Evolutionary conservation across 1,284 basidiomycete genomes (phyloP), one percentile per base, ranked within the genome.

Genomic region (Pterulicium gracile): DNA sequence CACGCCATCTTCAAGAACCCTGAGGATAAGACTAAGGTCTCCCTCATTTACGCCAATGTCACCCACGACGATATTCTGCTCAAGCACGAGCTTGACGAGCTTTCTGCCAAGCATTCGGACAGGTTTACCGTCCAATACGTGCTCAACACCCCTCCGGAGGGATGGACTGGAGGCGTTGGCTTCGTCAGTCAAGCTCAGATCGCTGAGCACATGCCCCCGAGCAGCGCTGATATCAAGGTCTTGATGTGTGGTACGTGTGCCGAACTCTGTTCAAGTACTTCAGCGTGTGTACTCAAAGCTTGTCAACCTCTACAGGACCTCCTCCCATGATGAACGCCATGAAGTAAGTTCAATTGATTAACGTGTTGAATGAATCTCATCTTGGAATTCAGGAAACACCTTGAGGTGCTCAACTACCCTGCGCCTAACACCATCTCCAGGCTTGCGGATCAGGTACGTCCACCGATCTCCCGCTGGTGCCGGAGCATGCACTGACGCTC

Each of bases 181-280:
- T 98, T 96, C 59, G 88, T 98, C 47, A 81, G 82, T 55, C 90
- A 89, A 67, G 91, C 95, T n/a, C 91, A 95, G 60, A 91, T 98
- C 58, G 72, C 87, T 59, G 67, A 82, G 52, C 69, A 80, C 61
- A 68, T 91, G 62, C 83, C 83, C 17, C 70, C 74, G 21, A 69
- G 78, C 24, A 70, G 65, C 45, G 63, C 69, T 17, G 74, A 88
- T 54, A 83, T 81, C 71, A 93, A 92, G 65, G 68, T 94, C 46
- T 73, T 95, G 50, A 73, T 95, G 62, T 95, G 90, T 65, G 91
- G 84, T 79, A 57, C 45, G 75, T 65, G 19, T 13, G n/a, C 7
- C 19, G n/a, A 39, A 7, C 7, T 7, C 7, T 17, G 36, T 39
- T 39, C n/a, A n/a, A n/a, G n/a, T n/a, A n/a, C n/a, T n/a, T n/a